These are phyloP conservation scores for Peniophora sp. DNA, from an alignment of 1,284 basidiomycete species.

Conservation along the genomic window DNA sequence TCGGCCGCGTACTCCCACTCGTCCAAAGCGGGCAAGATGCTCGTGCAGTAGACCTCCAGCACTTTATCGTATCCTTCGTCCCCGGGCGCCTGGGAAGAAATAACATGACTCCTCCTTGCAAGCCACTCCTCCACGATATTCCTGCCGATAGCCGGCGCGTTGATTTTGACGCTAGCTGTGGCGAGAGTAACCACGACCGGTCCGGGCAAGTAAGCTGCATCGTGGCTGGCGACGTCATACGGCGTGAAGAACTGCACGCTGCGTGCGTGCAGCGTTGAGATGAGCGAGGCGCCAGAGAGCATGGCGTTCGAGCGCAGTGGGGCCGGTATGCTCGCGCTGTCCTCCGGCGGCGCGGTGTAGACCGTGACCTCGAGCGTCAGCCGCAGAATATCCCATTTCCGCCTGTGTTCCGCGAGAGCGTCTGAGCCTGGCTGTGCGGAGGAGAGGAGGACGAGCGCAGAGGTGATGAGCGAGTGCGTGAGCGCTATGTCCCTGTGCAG, in stretches of 20 bases:
- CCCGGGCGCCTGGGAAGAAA: constrained; percentile 20
- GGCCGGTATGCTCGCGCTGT: constrained; percentile 35
- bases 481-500: constrained; percentile 59
- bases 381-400: constrained; percentile 78
- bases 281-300: constrained; percentile 50
- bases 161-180: constrained; percentile 59
- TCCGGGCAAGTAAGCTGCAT: constrained; percentile 53
- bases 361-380: constrained; percentile 73
- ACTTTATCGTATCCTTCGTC: constrained; percentile 63
- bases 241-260: constrained; percentile 65
- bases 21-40: constrained; percentile 59
- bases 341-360: constrained; percentile 46
- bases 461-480: constrained; percentile 53
- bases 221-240: constrained; percentile 25
- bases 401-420: constrained; percentile 42
- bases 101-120: constrained; percentile 35
- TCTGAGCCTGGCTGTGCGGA: constrained; percentile 39
- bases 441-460: constrained; percentile 57
- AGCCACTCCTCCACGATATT: constrained; percentile 73
- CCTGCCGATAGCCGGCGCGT: constrained; percentile 50
- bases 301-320: constrained; percentile 41
- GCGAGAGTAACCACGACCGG: constrained; percentile 62
- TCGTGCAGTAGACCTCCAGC: constrained; percentile 65
- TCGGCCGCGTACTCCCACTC: constrained; percentile 74
- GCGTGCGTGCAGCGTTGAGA: constrained; percentile 49